Evolutionary conservation across 805 yeast genomes (phyloP).

Genomic region (Priceomyces haplophilus): DNA sequence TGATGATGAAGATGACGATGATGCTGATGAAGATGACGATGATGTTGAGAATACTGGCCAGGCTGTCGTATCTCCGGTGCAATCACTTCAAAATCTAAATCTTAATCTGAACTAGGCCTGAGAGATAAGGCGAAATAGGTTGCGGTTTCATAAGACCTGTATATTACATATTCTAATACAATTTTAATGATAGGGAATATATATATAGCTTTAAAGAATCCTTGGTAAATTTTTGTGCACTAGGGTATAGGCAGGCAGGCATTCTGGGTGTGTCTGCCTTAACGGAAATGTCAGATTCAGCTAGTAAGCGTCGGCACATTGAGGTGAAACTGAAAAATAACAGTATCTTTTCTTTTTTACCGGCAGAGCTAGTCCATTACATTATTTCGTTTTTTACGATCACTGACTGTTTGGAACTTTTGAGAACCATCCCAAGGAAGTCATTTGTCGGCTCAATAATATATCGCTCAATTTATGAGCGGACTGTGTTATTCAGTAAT

Average conservation of each 20-base stretch:
- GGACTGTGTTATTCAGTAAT: conserved; percentile 4
- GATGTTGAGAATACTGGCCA: conserved; percentile 36
- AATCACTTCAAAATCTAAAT: conserved; percentile 2
- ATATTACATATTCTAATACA: conserved; percentile 1
- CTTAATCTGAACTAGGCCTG: too few species aligned
- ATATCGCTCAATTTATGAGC: conserved; percentile 4
- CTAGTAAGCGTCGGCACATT: conserved; percentile 2
- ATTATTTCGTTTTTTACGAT: conserved; percentile 4
- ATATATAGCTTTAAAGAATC: too few species aligned
- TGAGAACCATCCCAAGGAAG: neutral
- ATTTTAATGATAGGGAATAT: neutral
- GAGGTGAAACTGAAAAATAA: neutral
- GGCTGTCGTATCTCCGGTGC: conserved; percentile 4
- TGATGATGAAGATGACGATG: conserved; percentile 46
- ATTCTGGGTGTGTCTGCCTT: neutral
- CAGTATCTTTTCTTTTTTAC: neutral
- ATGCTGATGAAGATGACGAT: conserved; percentile 39
- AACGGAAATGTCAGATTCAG: neutral
- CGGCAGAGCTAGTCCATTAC: conserved; percentile 1
- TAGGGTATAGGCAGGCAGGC: too few species aligned
- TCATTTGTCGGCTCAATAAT: neutral
- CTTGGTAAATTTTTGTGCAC: too few species aligned
- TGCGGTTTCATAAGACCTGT: neutral
- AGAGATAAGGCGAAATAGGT: neutral
- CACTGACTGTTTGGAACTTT: conserved; percentile 4